A percentile compares a stretch with the other conserved stretches of the same genome.
These are phyloP conservation scores for Cryptosporidium sp. DNA, from an alignment of 169 alveolate species.

Conservation along the genomic window DNA sequence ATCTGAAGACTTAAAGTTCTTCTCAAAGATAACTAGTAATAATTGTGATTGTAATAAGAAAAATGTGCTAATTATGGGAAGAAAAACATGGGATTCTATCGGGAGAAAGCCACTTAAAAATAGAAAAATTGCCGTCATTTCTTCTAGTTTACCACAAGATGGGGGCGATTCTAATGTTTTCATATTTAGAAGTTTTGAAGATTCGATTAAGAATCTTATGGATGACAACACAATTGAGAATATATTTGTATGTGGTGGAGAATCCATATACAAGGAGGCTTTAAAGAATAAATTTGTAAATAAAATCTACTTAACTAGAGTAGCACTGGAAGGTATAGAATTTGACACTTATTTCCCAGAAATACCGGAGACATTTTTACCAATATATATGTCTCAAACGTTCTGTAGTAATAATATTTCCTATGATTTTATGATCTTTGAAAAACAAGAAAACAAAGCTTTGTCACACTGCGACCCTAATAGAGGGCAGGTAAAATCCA, in stretches of 20 bases:
- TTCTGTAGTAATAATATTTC: slow-evolving; percentile 76
- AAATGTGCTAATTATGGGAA: slow-evolving; percentile 96
- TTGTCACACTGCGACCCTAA: not conserved
- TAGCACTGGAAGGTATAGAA: slow-evolving; percentile 81
- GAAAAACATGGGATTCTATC: slow-evolving; percentile 94
- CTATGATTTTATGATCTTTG: slow-evolving; percentile 77
- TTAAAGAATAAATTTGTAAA: slow-evolving; percentile 79
- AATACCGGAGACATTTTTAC: slow-evolving; percentile 77
- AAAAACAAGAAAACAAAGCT: slow-evolving; percentile 55
- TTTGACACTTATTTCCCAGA: slow-evolving; percentile 85
- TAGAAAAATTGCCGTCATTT: slow-evolving; percentile 89
- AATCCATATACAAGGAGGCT: slow-evolving; percentile 84
- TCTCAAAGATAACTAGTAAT: slow-evolving; percentile 27
- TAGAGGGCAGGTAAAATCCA: slow-evolving; percentile 52
- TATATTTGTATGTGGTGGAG: slow-evolving; percentile 90
- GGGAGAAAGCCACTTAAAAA: slow-evolving; percentile 90
- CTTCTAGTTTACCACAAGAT: slow-evolving; percentile 80
- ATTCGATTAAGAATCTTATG: slow-evolving; percentile 76
- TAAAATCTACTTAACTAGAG: slow-evolving; percentile 87
- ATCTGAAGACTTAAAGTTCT: slow-evolving; percentile 35
- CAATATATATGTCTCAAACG: slow-evolving; percentile 79
- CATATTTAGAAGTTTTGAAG: slow-evolving; percentile 77
- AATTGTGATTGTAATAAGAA: not conserved
- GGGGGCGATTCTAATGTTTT: slow-evolving; percentile 71
- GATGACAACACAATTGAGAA: slow-evolving; percentile 79